Evolutionary conservation across 2,329 filamentous ascomycete species (phyloP).

Genomic region (Fusarium denticulatum): DNA sequence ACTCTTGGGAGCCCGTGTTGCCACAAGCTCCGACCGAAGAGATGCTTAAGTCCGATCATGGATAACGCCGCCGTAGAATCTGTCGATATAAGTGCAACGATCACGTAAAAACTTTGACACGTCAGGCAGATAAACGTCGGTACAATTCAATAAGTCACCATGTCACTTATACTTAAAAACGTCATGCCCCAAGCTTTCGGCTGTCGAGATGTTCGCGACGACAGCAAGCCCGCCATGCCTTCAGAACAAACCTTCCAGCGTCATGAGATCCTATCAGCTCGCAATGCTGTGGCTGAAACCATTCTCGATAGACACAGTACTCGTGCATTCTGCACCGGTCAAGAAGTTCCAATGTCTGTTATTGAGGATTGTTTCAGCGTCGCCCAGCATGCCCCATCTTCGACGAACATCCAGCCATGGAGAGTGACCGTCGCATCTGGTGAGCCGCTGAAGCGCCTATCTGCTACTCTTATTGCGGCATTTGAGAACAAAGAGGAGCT

Average conservation of each 20-base stretch:
- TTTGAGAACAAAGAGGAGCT: conserved; percentile 1
- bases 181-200: neutral
- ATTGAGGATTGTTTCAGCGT: conserved; percentile 15
- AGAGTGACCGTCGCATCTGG: conserved; percentile 5
- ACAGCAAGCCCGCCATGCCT: neutral
- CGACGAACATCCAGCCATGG: conserved; percentile 23
- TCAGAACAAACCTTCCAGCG: neutral
- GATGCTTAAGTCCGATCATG: neutral
- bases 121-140: neutral
- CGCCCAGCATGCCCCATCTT: conserved; percentile 19
- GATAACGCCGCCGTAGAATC: neutral
- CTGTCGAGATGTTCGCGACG: neutral
- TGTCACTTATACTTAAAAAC: neutral
- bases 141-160: neutral
- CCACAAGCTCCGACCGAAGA: neutral
- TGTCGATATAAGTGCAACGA: neutral
- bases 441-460: neutral
- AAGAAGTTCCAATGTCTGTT: neutral
- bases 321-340: conserved; percentile 7
- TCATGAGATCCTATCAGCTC: neutral
- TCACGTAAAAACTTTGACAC: neutral
- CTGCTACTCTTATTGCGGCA: neutral
- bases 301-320: conserved; percentile 11
- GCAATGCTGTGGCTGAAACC: neutral
- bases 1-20: neutral